Evolutionary conservation across 352 stramenopile species (phyloP), one percentile per base, ranked within the genome.

Genomic region (Hyaloperonospora brassicae): DNA sequence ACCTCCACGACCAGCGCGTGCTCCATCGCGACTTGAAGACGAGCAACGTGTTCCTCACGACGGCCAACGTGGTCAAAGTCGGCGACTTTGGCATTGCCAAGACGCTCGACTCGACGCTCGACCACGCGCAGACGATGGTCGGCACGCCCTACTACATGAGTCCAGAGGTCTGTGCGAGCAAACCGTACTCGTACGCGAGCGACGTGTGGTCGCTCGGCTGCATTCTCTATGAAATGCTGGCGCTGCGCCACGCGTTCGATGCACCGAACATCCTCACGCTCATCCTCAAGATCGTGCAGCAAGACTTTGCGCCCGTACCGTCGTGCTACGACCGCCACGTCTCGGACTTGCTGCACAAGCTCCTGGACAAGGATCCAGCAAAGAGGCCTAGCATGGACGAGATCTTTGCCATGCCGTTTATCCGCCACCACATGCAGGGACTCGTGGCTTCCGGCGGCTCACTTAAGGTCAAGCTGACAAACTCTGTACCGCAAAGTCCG

Each of bases 1-100:
- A 96, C 68, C 84, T 98, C 59, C 93, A 98, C 62, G 66, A 73
- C 39, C 89, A 95, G 47, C 82, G 79, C 13, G 75, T 98, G 23
- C 68, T 98, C 44, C 91, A 98, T 64, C 82, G 88, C 44, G 93
- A 98, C 59, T 74, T 98, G 41, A 98, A 98, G 68, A 95, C 93
- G 24, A 95, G 93, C 63, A 98, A 98, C 68, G 84, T 95, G 47
- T 95, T 95, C 60, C 52, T 95, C 12, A 91, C 83, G 35, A 85
- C 58, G 0, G 66, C 86, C 36, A 89, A 95, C 49, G 75, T 89
- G 14, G 81, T 97, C 41, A 96, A 97, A 39, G 68, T 97, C 17
- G 92, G 91, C 14, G 93, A 98, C 59, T 95, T 97, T 50, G 92
- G 91, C 54, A 98, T 97, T 62, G 88, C 86, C 41, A 86, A 86